phyloP scores from a whole-genome alignment of 768 basidiomycete species.

The Tremella fuciformis region DNA sequence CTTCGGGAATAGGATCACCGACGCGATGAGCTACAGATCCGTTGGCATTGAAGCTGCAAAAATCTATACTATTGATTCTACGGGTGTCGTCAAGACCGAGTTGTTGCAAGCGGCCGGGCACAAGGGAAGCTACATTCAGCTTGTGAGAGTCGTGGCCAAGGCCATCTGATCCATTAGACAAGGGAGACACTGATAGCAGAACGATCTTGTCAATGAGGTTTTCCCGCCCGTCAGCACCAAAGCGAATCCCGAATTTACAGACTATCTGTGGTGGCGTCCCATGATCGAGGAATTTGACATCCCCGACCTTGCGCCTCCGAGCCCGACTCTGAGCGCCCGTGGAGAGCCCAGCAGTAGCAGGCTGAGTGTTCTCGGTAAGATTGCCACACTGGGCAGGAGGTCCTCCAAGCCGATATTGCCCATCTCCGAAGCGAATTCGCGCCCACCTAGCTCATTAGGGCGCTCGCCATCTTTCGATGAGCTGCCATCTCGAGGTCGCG shows the following conservation, averaged over 20 bases:
- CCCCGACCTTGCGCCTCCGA: constrained; percentile 65
- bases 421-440: constrained; percentile 42
- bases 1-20: constrained; percentile 97
- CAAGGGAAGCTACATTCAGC: constrained; percentile 96
- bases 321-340: constrained; percentile 87
- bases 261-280: constrained; percentile 93
- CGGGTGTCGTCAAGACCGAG: constrained; percentile 95
- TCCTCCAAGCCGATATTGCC: constrained; percentile 41
- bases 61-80: constrained; percentile 92
- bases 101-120: constrained; percentile 93
- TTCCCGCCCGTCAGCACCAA: constrained; percentile 93
- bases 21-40: constrained; percentile 93
- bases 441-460: constrained; percentile 68
- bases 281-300: constrained; percentile 69
- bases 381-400: constrained; percentile 49
- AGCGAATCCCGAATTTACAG: constrained; percentile 83
- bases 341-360: constrained; percentile 65
- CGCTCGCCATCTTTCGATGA: constrained; percentile 62
- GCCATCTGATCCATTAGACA: not conserved
- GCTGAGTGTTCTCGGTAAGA: constrained; percentile 49
- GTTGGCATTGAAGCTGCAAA: constrained; percentile 90
- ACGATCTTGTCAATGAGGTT: constrained; percentile 98
- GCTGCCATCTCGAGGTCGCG: constrained; percentile 16
- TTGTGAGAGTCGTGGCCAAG: constrained; percentile 54
- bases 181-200: constrained; percentile 49